phyloP scores from a whole-genome alignment of 345 rosid genomes.

The Corchorus olitorius region DNA sequence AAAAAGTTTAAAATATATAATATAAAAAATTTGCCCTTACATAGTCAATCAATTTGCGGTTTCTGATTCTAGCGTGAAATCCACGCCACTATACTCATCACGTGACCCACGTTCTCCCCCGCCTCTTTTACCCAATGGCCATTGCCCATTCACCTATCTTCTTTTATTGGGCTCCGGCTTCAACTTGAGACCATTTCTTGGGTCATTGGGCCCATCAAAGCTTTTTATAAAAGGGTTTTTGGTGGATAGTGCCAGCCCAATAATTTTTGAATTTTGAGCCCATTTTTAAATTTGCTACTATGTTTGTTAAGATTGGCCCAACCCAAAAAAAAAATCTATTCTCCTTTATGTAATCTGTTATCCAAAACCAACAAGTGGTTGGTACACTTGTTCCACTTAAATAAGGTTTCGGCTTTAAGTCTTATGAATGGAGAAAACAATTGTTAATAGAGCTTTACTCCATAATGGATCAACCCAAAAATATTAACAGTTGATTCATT shows the following conservation, averaged over 20 bases:
- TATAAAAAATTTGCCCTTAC: not conserved
- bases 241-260: not conserved
- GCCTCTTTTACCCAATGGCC: not conserved
- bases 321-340: too few relatives aligned
- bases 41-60: slow-evolving; percentile 21
- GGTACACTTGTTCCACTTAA: too few relatives aligned
- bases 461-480: too few relatives aligned
- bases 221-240: not conserved
- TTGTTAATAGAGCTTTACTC: too few relatives aligned
- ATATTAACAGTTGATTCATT: too few relatives aligned
- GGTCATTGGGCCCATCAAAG: not conserved
- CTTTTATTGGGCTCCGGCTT: not conserved
- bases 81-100: slow-evolving; percentile 34
- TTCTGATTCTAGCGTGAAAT: slow-evolving; percentile 33
- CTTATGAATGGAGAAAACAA: too few relatives aligned
- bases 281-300: not conserved
- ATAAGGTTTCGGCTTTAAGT: too few relatives aligned
- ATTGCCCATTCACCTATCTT: not conserved
- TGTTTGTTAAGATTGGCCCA: not conserved
- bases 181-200: not conserved
- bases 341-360: too few relatives aligned
- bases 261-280: not conserved
- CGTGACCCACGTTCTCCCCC: not conserved
- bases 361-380: too few relatives aligned
- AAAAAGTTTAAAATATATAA: not conserved